Base-by-base conservation (phyloP, 1,284 basidiomycete species). In the Sporisorium scitamineum region DNA sequence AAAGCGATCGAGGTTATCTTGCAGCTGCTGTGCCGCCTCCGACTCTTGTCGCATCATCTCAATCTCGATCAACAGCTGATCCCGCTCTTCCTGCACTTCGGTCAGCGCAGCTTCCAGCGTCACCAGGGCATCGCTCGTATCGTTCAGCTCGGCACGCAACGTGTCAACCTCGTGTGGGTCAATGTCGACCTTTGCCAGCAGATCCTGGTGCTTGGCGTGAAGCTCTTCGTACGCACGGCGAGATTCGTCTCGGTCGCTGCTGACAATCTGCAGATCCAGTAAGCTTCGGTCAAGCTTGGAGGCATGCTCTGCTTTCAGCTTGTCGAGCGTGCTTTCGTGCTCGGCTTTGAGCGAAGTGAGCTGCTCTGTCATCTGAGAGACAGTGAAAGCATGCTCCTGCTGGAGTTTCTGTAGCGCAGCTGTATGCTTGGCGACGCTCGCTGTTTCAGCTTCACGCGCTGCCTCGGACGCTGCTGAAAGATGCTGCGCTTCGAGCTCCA, bases 131-230 rank as follows among this genome's bases (percentile, higher is more conserved):
- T 85, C 83, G 44, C 84, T 80, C 5, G 86, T 80, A 32, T 86
- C 82, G 61, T 84, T 79, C 42, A 86, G 66, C 63, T 87, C 85
- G 7, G 61, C 62, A 1, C 90, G 90, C 75, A 92, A 91, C 5
- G 91, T 92, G 24, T 90, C 90, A 78, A 93, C 91, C 78, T 91
- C 89, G 48, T 78, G 73, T 9, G 75, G 79, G 44, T 82, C 79
- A 18, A 80, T 57, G 29, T 76, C 73, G 7, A 61, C 11, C 65
- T 67, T 68, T 47, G 62, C 54, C n/a, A 78, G 55, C 39, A 72
- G 50, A 9, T 70, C 68, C 45, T 62, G 48, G 54, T 79, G 73
- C 61, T 65, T 68, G 32, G 51, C 61, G 24, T 76, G 60, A 53
- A 81, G 68, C 54, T 74, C 72, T 29, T 73, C 77, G 70, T 73